Evolutionary conservation across 2,329 filamentous ascomycete species (phyloP).

Genomic region (Diaporthe longicolla): DNA sequence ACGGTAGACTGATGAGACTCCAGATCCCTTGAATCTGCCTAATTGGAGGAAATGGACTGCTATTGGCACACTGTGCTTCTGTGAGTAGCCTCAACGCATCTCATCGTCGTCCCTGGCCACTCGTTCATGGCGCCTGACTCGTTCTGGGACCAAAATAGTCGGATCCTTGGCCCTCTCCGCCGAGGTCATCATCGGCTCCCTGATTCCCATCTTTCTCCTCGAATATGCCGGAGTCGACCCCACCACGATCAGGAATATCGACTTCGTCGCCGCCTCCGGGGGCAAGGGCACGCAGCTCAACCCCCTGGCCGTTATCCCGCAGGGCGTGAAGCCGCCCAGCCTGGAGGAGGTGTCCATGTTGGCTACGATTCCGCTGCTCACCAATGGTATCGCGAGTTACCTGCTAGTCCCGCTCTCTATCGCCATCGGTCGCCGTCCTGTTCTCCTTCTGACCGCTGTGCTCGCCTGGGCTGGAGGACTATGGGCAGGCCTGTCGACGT

Average conservation of each 20-base stretch:
- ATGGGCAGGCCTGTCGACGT: slow-evolving; percentile 53
- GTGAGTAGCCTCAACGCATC: slow-evolving; percentile 46
- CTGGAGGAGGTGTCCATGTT: slow-evolving; percentile 51
- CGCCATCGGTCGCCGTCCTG: slow-evolving; percentile 54
- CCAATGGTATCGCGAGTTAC: slow-evolving; percentile 54
- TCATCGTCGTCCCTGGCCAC: slow-evolving; percentile 2
- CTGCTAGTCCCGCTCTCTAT: slow-evolving; percentile 57
- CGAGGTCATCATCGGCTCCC: slow-evolving; percentile 50
- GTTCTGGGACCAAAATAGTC: slow-evolving; percentile 38
- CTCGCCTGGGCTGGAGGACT: slow-evolving; percentile 54
- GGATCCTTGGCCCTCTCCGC: slow-evolving; percentile 50
- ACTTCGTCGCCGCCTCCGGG: slow-evolving; percentile 46
- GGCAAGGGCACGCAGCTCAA: slow-evolving; percentile 45
- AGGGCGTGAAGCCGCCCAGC: slow-evolving; percentile 49
- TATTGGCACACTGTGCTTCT: slow-evolving; percentile 51
- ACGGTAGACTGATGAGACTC: slow-evolving; percentile 6
- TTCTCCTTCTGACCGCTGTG: slow-evolving; percentile 52
- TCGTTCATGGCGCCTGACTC: neutral
- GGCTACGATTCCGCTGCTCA: slow-evolving; percentile 53
- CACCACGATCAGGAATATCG: slow-evolving; percentile 49
- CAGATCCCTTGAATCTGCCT: slow-evolving; percentile 52
- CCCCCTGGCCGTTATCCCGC: slow-evolving; percentile 50
- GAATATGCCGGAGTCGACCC: slow-evolving; percentile 53
- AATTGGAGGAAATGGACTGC: slow-evolving; percentile 53
- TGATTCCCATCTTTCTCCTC: slow-evolving; percentile 53